These are phyloP conservation scores for Tylopilus orsonianus DNA, from an alignment of 1,284 basidiomycete genomes.

Conservation along the genomic window DNA sequence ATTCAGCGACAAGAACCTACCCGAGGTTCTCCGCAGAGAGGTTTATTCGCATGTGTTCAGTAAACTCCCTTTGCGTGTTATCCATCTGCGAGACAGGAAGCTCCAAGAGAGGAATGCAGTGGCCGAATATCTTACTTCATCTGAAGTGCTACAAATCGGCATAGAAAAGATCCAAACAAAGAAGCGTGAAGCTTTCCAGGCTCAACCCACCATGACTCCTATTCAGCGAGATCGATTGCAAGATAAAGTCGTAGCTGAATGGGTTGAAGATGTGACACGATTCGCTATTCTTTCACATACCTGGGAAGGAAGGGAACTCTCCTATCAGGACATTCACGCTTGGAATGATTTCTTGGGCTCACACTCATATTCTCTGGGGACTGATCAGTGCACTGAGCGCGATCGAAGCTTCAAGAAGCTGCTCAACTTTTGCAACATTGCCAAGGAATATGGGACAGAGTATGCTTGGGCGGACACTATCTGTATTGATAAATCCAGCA, in stretches of 20 bases:
- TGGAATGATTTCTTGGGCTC: neutral
- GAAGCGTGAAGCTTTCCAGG: neutral
- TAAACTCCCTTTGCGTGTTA: slow-evolving; percentile 3
- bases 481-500: slow-evolving; percentile 12
- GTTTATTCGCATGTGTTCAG: slow-evolving; percentile 6
- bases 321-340: neutral
- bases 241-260: neutral
- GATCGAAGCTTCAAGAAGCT: neutral
- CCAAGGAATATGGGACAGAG: neutral
- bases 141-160: neutral
- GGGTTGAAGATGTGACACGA: neutral
- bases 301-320: neutral
- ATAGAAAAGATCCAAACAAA: neutral
- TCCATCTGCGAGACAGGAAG: neutral
- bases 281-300: neutral
- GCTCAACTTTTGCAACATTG: neutral
- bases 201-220: neutral
- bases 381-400: neutral
- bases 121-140: neutral
- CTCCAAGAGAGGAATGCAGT: neutral
- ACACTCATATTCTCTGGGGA: neutral
- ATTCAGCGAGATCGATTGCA: neutral
- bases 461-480: slow-evolving; percentile 12
- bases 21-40: neutral
- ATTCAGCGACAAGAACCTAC: neutral